Evolutionary conservation across 2,329 filamentous ascomycete genomes (phyloP).

Genomic region (Torrubiella hemipterigena): DNA sequence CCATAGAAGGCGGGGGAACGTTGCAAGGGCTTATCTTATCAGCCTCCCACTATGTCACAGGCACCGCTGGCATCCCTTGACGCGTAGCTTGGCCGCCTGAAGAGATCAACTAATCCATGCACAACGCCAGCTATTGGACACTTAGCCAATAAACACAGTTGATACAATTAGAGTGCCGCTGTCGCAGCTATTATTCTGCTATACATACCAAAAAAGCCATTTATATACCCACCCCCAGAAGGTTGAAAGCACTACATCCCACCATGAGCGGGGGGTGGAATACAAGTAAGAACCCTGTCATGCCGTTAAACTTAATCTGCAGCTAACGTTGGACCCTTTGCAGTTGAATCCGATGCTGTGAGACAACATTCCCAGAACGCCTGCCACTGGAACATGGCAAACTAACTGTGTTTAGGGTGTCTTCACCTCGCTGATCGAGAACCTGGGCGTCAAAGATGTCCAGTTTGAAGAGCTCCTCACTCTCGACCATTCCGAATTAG

Average conservation of each 20-base stretch:
- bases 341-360: conserved; percentile 90
- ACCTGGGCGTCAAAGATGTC: conserved; percentile 80
- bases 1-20: too few species aligned
- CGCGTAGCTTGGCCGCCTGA: too few species aligned
- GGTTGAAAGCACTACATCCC: conserved; percentile 3
- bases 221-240: background rate
- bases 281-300: conserved; percentile 48
- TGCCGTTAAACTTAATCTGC: background rate
- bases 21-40: too few species aligned
- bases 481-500: conserved; percentile 65
- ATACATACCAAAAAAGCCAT: too few species aligned
- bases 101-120: too few species aligned
- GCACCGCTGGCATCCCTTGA: too few species aligned
- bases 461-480: conserved; percentile 95
- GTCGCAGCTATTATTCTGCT: too few species aligned
- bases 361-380: conserved; percentile 14
- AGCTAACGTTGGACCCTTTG: conserved; percentile 10
- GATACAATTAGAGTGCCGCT: too few species aligned
- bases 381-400: background rate
- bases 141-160: too few species aligned
- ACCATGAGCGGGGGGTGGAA: conserved; percentile 80
- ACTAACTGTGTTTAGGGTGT: conserved; percentile 50
- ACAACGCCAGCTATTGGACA: too few species aligned
- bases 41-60: too few species aligned
- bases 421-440: conserved; percentile 91